A percentile compares a stretch with the other conserved stretches of the same genome.
Conservation (phyloP, 495 filamentous ascomycete species). For the Xylaria scruposa region DNA sequence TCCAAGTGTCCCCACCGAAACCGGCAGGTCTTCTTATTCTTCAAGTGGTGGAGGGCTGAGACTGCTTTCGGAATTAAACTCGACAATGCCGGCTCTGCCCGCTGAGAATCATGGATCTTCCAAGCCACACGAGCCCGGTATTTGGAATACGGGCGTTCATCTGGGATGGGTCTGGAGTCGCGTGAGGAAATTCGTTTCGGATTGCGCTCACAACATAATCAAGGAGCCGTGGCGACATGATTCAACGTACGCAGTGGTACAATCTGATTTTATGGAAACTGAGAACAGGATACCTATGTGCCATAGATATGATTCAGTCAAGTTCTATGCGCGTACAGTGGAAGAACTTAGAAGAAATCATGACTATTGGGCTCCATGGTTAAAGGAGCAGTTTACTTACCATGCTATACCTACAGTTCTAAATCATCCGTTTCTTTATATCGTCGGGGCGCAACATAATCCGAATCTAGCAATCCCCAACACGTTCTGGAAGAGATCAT, state of each 20-base stretch:
- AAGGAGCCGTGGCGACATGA: slow-evolving; percentile 56
- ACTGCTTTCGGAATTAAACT: slow-evolving; percentile 23
- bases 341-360: slow-evolving; percentile 46
- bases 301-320: slow-evolving; percentile 56
- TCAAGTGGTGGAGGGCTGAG: slow-evolving; percentile 32
- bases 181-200: slow-evolving; percentile 49
- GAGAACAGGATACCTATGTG: slow-evolving; percentile 54
- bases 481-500: slow-evolving; percentile 54
- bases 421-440: slow-evolving; percentile 57
- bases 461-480: slow-evolving; percentile 55
- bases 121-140: slow-evolving; percentile 43
- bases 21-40: slow-evolving; percentile 43
- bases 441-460: slow-evolving; percentile 55
- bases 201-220: slow-evolving; percentile 50
- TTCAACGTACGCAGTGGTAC: slow-evolving; percentile 53
- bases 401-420: slow-evolving; percentile 54
- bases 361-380: slow-evolving; percentile 54
- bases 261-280: slow-evolving; percentile 53
- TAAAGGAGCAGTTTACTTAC: slow-evolving; percentile 56
- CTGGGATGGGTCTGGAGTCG: slow-evolving; percentile 57
- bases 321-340: slow-evolving; percentile 52
- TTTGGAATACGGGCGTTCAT: slow-evolving; percentile 52
- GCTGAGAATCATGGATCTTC: slow-evolving; percentile 46
- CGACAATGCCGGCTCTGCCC: slow-evolving; percentile 47
- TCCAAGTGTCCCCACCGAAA: slow-evolving; percentile 44